Base-by-base conservation (phyloP, 257 asterid species). In the Solanum chmielewskii region DNA sequence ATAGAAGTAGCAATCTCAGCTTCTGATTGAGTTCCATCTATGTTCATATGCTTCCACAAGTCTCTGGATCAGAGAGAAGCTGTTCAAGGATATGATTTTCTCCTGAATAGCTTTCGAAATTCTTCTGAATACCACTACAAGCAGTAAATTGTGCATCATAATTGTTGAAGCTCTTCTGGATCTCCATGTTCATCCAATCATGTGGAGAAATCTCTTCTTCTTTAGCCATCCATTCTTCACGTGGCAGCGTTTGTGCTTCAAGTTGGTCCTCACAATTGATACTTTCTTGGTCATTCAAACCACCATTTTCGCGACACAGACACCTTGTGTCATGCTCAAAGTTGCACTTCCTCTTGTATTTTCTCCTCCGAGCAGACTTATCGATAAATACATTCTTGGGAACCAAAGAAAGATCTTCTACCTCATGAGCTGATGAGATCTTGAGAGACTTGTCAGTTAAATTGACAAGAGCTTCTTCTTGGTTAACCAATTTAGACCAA, bases 381-480 rank as follows among this genome's bases (percentile, higher is more conserved):
- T 70, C 25, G 2, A 70, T 42, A 31, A 27, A 27, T 25, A 66
- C 37, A 66, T 66, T 31, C 77, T 33, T 70, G 74, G 5, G 10
- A 14, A 14, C 39, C 18, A 42, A 75, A 88, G 21, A 83, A 86
- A 18, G 13, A 16, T 15, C 12, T 70, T 70, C 87, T 6, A 81
- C 60, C 8, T 29, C 23, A 11, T 69, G 8, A 11, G 41, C 29
- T 6, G 75, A 27, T 69, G 89, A 86, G 4, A 85, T 49, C 37
- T 66, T 66, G 37, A 27, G 74, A 66, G 74, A 66, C 37, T 66
- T 66, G 11, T 70, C 12, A 27, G 74, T 66, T 66, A 66, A 66
- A 14, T 89, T 44, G 59, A 77, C 0, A 16, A 92, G 93, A 35
- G 90, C 91, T 81, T 92, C 94, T 86, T 94, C 96, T 49, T 93